Evolutionary conservation across 768 basidiomycete genomes (phyloP).

Genomic region (Mycena pura): DNA sequence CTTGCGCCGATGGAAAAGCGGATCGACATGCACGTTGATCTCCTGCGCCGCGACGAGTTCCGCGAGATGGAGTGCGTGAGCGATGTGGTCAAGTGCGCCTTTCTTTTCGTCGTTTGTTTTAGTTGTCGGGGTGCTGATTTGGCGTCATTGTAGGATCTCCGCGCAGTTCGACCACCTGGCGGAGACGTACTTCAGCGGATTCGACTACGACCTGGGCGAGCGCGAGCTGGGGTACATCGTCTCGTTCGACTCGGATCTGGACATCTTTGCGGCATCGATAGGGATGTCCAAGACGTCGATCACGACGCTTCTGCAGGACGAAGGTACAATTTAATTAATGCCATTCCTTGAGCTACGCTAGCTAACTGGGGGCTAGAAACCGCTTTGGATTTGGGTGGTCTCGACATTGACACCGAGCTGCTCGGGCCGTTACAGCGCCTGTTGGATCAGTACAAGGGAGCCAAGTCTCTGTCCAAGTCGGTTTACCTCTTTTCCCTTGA

Average conservation of each 20-base stretch:
- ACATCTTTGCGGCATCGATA: slow-evolving; percentile 92
- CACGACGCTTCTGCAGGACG: slow-evolving; percentile 72
- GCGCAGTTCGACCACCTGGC: slow-evolving; percentile 93
- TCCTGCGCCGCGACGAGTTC: slow-evolving; percentile 88
- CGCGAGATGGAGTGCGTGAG: slow-evolving; percentile 91
- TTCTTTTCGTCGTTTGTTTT: background rate
- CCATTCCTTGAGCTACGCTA: background rate
- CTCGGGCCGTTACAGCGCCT: slow-evolving; percentile 84
- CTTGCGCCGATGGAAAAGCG: slow-evolving; percentile 89
- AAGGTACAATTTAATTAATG: slow-evolving; percentile 57
- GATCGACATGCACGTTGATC: slow-evolving; percentile 90
- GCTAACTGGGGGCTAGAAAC: slow-evolving; percentile 59
- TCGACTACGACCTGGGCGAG: slow-evolving; percentile 89
- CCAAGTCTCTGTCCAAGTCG: slow-evolving; percentile 81
- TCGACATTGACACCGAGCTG: slow-evolving; percentile 76
- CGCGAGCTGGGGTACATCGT: slow-evolving; percentile 83
- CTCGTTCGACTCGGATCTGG: slow-evolving; percentile 89
- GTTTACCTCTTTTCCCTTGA: slow-evolving; percentile 31
- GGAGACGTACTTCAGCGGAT: slow-evolving; percentile 83
- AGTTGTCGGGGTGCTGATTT: background rate
- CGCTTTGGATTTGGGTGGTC: slow-evolving; percentile 72
- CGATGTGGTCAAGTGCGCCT: slow-evolving; percentile 83
- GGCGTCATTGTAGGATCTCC: slow-evolving; percentile 67
- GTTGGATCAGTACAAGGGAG: slow-evolving; percentile 80
- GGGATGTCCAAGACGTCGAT: slow-evolving; percentile 90